Percentiles rank a stretch among this genome's conserved stretches.
Evolutionary conservation across 768 basidiomycete species (phyloP).

Genomic region (Panaeolus cyanescens): DNA sequence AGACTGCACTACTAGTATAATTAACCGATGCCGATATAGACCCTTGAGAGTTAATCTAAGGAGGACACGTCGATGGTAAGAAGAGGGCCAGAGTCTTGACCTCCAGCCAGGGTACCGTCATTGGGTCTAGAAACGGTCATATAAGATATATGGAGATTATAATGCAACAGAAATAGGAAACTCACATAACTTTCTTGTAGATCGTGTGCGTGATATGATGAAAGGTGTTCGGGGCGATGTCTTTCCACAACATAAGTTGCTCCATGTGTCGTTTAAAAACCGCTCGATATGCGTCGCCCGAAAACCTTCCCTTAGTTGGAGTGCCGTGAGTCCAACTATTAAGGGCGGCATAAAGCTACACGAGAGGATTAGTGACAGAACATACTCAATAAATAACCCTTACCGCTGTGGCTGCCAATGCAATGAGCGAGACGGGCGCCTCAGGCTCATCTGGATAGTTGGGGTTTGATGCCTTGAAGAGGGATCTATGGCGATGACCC

Average conservation of each 20-base stretch:
- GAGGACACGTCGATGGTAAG: too few relatives aligned
- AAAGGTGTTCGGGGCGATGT: conserved; percentile 1
- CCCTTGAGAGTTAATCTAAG: too few relatives aligned
- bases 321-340: conserved; percentile 3
- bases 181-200: too few relatives aligned
- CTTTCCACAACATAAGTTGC: background rate
- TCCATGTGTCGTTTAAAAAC: conserved; percentile 2
- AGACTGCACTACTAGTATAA: too few relatives aligned
- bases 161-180: too few relatives aligned
- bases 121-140: too few relatives aligned
- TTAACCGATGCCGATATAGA: too few relatives aligned
- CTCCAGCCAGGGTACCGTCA: too few relatives aligned
- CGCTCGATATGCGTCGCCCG: background rate
- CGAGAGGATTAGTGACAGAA: background rate
- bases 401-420: conserved; percentile 10
- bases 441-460: background rate
- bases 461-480: conserved; percentile 1
- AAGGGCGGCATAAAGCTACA: conserved; percentile 4
- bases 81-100: too few relatives aligned
- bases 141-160: too few relatives aligned
- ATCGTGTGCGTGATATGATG: background rate
- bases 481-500: too few relatives aligned
- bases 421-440: conserved; percentile 9
- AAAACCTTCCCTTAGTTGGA: background rate
- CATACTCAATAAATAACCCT: background rate